phyloP scores from a whole-genome alignment of 2,329 filamentous ascomycete species.

The Calonectria pauciramosa region DNA sequence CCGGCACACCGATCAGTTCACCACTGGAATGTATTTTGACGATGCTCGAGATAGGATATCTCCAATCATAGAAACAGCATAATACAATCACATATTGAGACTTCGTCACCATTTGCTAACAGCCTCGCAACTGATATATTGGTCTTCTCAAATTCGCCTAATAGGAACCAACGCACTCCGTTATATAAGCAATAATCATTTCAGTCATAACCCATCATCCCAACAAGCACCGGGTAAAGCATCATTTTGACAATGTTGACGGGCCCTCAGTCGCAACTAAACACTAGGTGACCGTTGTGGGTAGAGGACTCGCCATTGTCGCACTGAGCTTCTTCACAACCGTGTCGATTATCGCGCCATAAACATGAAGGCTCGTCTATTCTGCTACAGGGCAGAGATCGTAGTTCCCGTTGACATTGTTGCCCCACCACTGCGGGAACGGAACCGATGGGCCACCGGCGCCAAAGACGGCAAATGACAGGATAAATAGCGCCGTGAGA shows the following conservation, averaged over 20 bases:
- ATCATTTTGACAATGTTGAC: not conserved
- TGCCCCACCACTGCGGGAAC: slow-evolving; percentile 69
- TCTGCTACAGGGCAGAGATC: slow-evolving; percentile 60
- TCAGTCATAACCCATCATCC: not conserved
- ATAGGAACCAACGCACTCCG: not conserved
- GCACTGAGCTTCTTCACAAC: not conserved
- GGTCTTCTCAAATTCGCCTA: not conserved
- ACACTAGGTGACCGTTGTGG: slow-evolving; percentile 3
- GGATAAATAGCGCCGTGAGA: slow-evolving; percentile 63
- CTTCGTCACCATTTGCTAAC: not conserved
- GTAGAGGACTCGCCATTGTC: not conserved
- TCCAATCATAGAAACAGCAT: not conserved
- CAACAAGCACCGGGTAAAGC: not conserved
- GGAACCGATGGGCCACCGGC: slow-evolving; percentile 58
- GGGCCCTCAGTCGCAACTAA: slow-evolving; percentile 3
- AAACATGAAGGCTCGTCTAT: slow-evolving; percentile 29
- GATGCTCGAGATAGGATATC: not conserved
- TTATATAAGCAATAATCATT: not conserved
- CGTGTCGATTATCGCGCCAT: not conserved
- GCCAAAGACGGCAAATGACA: slow-evolving; percentile 70
- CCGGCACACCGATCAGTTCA: no score
- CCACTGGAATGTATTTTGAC: not conserved
- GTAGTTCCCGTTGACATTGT: slow-evolving; percentile 62
- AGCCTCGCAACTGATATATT: not conserved
- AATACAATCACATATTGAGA: not conserved